These are phyloP conservation scores for Harrya chromipes DNA, from an alignment of 768 basidiomycete species.

Conservation along the genomic window DNA sequence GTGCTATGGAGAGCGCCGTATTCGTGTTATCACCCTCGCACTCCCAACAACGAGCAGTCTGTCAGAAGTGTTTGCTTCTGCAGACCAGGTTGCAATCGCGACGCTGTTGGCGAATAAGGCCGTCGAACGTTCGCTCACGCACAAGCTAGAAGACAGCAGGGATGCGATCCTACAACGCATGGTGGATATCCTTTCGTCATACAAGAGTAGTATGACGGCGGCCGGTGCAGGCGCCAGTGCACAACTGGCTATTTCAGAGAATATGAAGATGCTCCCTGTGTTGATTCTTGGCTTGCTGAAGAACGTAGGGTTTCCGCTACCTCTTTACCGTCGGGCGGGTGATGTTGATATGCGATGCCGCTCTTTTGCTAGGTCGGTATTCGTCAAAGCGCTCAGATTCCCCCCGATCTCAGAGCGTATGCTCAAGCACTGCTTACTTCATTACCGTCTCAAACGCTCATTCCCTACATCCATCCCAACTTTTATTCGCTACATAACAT, in stretches of 20 bases:
- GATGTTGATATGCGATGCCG: background rate
- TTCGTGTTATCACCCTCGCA: constrained; percentile 86
- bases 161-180: constrained; percentile 82
- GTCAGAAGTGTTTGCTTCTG: constrained; percentile 87
- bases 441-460: constrained; percentile 83
- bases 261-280: constrained; percentile 92
- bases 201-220: constrained; percentile 96
- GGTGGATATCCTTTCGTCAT: constrained; percentile 79
- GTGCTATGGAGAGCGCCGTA: constrained; percentile 88
- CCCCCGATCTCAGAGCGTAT: constrained; percentile 93
- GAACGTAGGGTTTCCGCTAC: constrained; percentile 58
- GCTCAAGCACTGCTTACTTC: constrained; percentile 91
- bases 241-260: constrained; percentile 88
- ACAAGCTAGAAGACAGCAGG: constrained; percentile 86
- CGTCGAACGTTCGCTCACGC: constrained; percentile 80
- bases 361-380: constrained; percentile 68
- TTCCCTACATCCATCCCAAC: constrained; percentile 92
- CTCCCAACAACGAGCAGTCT: constrained; percentile 85
- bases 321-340: background rate
- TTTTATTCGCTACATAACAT: constrained; percentile 98
- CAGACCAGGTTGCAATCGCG: constrained; percentile 82
- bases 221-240: constrained; percentile 92
- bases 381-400: constrained; percentile 94
- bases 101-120: constrained; percentile 90
- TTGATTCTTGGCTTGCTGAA: constrained; percentile 88